These are phyloP conservation scores for Penicillium samsonianum DNA, from an alignment of 495 filamentous ascomycete species.

Conservation along the genomic window DNA sequence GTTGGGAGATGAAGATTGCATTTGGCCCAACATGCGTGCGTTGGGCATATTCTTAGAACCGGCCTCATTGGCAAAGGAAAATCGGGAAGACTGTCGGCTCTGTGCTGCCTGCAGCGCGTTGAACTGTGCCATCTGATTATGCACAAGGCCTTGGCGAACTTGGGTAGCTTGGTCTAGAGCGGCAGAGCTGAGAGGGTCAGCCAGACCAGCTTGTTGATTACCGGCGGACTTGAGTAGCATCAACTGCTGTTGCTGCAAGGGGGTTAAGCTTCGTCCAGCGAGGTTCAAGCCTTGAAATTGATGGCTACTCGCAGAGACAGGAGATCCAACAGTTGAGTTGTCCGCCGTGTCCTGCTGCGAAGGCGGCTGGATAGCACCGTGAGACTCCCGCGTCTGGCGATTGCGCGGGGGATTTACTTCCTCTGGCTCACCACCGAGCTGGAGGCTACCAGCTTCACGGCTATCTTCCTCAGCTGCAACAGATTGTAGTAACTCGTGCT, in stretches of 20 bases:
- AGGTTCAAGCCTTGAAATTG: conserved; percentile 58
- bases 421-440: conserved; percentile 88
- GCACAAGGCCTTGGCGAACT: conserved; percentile 55
- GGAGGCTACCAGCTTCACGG: conserved; percentile 80
- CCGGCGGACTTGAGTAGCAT: conserved; percentile 64
- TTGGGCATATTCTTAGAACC: conserved; percentile 82
- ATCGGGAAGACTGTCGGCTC: conserved; percentile 81
- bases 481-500: conserved; percentile 58
- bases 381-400: conserved; percentile 49
- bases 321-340: conserved; percentile 47
- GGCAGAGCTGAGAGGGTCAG: conserved; percentile 50
- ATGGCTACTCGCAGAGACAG: conserved; percentile 51
- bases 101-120: conserved; percentile 65
- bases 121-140: conserved; percentile 55
- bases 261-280: conserved; percentile 71
- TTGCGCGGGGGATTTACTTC: conserved; percentile 56
- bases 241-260: conserved; percentile 76
- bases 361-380: conserved; percentile 69
- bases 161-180: conserved; percentile 45
- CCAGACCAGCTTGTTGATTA: conserved; percentile 54
- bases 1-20: conserved; percentile 68
- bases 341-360: conserved; percentile 62
- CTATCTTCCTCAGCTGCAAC: conserved; percentile 54
- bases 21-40: conserved; percentile 83
- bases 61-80: conserved; percentile 81